These are phyloP conservation scores for Trametes pubescens DNA, from an alignment of 1,284 basidiomycete species.

Conservation along the genomic window DNA sequence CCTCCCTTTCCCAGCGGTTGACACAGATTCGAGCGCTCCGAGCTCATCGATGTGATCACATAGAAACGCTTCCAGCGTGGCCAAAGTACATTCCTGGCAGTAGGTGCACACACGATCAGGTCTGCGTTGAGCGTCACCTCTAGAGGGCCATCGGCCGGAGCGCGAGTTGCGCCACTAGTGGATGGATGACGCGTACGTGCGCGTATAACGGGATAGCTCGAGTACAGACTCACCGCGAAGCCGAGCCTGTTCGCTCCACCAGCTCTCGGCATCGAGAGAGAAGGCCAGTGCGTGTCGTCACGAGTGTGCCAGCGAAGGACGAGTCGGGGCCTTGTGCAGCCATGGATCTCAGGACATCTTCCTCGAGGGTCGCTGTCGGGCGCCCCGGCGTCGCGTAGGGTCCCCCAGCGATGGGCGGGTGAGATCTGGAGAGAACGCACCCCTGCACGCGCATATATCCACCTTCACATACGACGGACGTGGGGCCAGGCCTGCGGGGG, in stretches of 20 bases:
- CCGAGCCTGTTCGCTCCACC: background rate
- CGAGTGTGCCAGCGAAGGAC: constrained; percentile 10
- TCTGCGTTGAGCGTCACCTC: background rate
- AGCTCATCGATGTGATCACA: constrained; percentile 16
- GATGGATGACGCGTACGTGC: constrained; percentile 10
- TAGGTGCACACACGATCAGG: constrained; percentile 1
- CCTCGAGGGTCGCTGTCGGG: constrained; percentile 2
- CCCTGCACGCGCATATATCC: constrained; percentile 14
- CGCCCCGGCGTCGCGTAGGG: constrained; percentile 12
- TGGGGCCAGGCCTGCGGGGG: background rate
- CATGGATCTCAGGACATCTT: constrained; percentile 13
- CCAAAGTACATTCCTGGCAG: background rate
- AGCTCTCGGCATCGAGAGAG: constrained; percentile 3
- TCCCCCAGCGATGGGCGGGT: background rate
- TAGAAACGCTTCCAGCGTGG: background rate
- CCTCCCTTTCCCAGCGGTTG: constrained; percentile 18
- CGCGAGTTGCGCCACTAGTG: background rate
- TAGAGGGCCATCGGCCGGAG: background rate
- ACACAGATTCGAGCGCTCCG: constrained; percentile 12
- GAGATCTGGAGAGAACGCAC: background rate
- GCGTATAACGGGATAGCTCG: constrained; percentile 3
- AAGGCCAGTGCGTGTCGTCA: constrained; percentile 19
- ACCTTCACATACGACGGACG: constrained; percentile 11
- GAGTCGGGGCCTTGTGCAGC: background rate
- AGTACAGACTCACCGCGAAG: constrained; percentile 10